These are phyloP conservation scores for Vachellia pachyceras DNA, from an alignment of 306 rosid species.

Conservation along the genomic window DNA sequence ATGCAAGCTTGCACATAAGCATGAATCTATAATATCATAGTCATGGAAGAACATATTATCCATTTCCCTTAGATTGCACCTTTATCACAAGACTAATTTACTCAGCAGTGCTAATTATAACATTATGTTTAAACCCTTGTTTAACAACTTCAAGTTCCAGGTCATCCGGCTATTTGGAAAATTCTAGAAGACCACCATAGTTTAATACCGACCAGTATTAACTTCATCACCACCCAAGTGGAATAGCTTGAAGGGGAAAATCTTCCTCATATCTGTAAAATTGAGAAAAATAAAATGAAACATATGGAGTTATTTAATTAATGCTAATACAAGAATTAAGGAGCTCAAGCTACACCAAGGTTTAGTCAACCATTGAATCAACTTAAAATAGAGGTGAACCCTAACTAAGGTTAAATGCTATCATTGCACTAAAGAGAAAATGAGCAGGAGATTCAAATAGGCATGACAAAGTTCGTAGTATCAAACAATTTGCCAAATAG, in stretches of 20 bases:
- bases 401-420: not conserved
- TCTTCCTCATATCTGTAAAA: constrained; percentile 82
- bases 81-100: constrained; percentile 25
- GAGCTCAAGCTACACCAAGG: constrained; percentile 18
- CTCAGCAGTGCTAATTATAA: constrained; percentile 29
- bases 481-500: constrained; percentile 1
- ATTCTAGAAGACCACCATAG: constrained; percentile 29
- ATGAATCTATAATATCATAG: constrained; percentile 22
- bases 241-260: constrained; percentile 94
- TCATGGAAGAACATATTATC: constrained; percentile 27
- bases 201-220: constrained; percentile 73
- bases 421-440: not conserved
- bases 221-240: constrained; percentile 99
- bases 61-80: not conserved
- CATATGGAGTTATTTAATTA: constrained; percentile 8
- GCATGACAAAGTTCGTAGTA: constrained; percentile 26
- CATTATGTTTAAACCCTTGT: constrained; percentile 24
- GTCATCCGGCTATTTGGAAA: constrained; percentile 24
- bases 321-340: constrained; percentile 1
- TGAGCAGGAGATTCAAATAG: constrained; percentile 8
- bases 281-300: constrained; percentile 25
- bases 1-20: not conserved
- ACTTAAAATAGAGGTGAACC: constrained; percentile 16
- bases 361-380: constrained; percentile 11
- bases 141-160: constrained; percentile 32